A percentile compares a stretch with the other conserved stretches of the same genome.
Conservation (phyloP, 148 eudicot genomes). For the Fallopia convolvulus region DNA sequence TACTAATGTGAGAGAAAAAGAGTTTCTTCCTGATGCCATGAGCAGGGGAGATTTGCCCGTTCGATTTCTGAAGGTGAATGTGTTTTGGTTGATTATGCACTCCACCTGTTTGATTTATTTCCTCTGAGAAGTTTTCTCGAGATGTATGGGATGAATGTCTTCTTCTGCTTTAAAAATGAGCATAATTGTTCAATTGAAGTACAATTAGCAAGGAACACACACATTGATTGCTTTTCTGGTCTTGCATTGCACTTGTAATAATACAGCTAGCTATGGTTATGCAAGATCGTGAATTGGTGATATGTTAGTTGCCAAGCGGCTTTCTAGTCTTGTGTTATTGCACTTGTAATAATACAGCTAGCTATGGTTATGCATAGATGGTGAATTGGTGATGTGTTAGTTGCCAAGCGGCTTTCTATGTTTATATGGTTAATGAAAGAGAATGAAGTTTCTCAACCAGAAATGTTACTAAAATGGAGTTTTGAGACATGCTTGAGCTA, state of each 20-base stretch:
- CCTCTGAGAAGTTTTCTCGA: not conserved
- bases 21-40: constrained; percentile 28
- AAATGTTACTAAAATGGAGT: not conserved
- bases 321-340: not conserved
- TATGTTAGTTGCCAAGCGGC: not conserved
- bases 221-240: not conserved
- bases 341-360: not conserved
- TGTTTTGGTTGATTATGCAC: not conserved
- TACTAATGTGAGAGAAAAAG: constrained; percentile 63
- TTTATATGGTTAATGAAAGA: not conserved
- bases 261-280: not conserved
- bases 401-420: not conserved
- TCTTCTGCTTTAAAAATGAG: not conserved
- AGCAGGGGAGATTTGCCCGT: constrained; percentile 73
- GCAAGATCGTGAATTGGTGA: not conserved
- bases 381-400: not conserved
- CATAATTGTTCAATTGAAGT: not conserved
- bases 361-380: not conserved
- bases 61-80: constrained; percentile 59
- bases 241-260: not conserved
- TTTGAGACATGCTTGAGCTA: not conserved
- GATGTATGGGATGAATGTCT: not conserved
- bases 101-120: not conserved
- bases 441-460: not conserved
- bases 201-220: not conserved